A percentile compares a stretch with the other conserved stretches of the same genome.
Conservation (phyloP, 2,329 filamentous ascomycete species). For the Dothiorella sarmentorum region DNA sequence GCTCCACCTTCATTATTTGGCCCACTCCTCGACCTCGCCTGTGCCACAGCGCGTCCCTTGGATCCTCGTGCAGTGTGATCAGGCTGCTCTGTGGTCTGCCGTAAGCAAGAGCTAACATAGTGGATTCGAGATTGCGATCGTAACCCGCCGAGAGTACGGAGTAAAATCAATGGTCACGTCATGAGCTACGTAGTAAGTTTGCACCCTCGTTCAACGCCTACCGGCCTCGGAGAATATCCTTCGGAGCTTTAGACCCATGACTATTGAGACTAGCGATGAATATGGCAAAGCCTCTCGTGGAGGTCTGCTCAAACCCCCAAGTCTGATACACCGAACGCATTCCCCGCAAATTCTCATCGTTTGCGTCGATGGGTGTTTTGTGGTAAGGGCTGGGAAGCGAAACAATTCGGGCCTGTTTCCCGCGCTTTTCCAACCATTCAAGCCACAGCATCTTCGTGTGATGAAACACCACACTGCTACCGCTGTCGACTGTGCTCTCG, state of each 20-base stretch:
- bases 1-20: not conserved
- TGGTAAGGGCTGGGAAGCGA: not conserved
- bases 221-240: not conserved
- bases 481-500: not conserved
- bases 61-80: not conserved
- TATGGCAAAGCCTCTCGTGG: not conserved
- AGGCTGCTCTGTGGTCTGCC: not conserved
- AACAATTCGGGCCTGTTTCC: not conserved
- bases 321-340: not conserved
- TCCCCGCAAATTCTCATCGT: not conserved
- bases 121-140: not conserved
- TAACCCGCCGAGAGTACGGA: not conserved
- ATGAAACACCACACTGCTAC: slow-evolving; percentile 8
- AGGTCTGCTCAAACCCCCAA: not conserved
- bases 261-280: not conserved
- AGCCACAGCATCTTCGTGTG: not conserved
- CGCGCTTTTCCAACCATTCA: slow-evolving; percentile 2
- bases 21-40: not conserved
- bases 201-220: no score
- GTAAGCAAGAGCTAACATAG: not conserved
- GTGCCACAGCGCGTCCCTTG: not conserved
- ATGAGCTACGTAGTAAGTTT: no score
- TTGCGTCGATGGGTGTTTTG: not conserved
- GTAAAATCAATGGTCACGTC: no score
- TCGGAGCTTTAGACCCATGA: not conserved